Base-by-base conservation (phyloP, 2,329 filamentous ascomycete genomes). In the Aspergillus sp. region DNA sequence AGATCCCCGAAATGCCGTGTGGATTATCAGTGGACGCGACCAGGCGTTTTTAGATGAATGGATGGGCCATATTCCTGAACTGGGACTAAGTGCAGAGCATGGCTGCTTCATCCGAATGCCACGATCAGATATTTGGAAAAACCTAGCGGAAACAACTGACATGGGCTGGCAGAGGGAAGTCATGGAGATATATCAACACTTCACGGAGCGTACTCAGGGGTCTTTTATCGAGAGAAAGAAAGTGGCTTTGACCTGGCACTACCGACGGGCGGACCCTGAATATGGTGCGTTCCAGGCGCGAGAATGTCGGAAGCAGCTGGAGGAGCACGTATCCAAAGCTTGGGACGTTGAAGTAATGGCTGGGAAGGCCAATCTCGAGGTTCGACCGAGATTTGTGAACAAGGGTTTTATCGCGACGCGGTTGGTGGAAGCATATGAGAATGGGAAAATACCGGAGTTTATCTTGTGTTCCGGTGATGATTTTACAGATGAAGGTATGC, bases 261-360 rank as follows among this genome's bases (percentile, higher is more conserved):
- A 98, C 75, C 90, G 95, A 41, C 86, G 91, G 27, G 91, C 91
- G 1, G 91, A 97, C 69, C 91, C 91, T 1, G 90, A 96, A 66
- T 90, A 90, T 62, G 93, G 91, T 17, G 77, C 86, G 0, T 90
- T 90, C 75, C 90, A 93, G 78, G 87, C 93, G 5, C 84, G 83
- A 23, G 88, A 93, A 71, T 96, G 91, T 69, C 88, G 92, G 63
- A 89, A 89, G 72, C 86, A 93, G 64, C 84, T 99, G 15, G 89
- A 96, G 71, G 79, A 82, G 4, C 90, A 86, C 0, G 89, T 96
- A 0, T 87, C 80, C 52, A 89, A 87, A 70, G 86, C 86, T 62
- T 96, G 89, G 84, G 92, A 96, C 48, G 90, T 98, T 3, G 93
- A 98, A 68, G 92, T 99, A 59, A 98, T 98, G 92, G 85, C 87